Base-by-base conservation (phyloP, 352 stramenopile species). In the Phytophthora brassicae region DNA sequence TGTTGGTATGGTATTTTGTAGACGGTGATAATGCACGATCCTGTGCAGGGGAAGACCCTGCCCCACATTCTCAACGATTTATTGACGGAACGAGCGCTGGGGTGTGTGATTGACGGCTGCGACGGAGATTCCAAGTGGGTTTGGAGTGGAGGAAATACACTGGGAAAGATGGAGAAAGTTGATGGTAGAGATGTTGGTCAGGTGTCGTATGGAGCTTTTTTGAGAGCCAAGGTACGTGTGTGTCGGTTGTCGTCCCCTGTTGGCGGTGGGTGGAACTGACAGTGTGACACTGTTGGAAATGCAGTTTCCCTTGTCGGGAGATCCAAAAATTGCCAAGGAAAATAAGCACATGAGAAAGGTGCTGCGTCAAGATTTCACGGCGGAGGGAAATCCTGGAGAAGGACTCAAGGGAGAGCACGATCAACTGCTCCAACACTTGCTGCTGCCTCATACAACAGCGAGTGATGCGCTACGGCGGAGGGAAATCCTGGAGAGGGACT, bases 11-110 rank as follows among this genome's bases (percentile, higher is more conserved):
- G n/a, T n/a, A n/a, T n/a, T n/a, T n/a, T 62, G 6, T 43, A 92
- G 84, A 93, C 84, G 1, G 49, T 91, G 41, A 93, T 93, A 50
- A 91, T 93, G 84, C 80, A 90, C 58, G 84, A 93, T 58, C 84
- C 81, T 0, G 72, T 89, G 56, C 84, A 93, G 60, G 80, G 79
- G 60, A 93, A 93, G 66, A 77, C 75, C 6, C 72, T 93, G n/a
- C 52, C 55, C 2, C 56, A 89, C 55, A 86, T 93, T 48, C 57
- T 93, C 4, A 93, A 93, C 56, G 84, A 93, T 45, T 55, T 93
- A 39, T 70, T 93, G 41, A 83, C 78, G 2, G 84, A 93, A 67
- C 61, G 64, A 16, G 76, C 78, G 19, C 69, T 73, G 6, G 84
- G 84, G 4, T 19, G 22, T 23, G 62, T 84, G 13, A 23, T 57